phyloP scores from a whole-genome alignment of 2,329 filamentous ascomycete genomes.

The Ophiosphaerella narmari region DNA sequence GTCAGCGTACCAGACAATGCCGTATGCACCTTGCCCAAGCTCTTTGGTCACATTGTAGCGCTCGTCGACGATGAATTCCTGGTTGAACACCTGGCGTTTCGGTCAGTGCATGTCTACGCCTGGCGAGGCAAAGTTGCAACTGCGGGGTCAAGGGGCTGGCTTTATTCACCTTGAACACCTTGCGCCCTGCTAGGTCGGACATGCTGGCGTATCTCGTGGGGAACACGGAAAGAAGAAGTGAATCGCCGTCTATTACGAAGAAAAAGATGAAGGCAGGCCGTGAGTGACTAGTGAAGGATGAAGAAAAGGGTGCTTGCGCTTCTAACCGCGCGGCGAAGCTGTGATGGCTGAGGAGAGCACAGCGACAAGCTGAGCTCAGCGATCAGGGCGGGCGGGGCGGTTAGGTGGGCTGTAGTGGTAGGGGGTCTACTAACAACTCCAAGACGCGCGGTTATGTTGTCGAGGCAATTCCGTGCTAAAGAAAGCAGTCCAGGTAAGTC shows the following conservation, averaged over 20 bases:
- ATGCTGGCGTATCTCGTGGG: conserved; percentile 44
- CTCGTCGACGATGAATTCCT: conserved; percentile 98
- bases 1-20: conserved; percentile 85
- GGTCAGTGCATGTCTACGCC: too few relatives aligned
- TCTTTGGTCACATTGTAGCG: conserved; percentile 99
- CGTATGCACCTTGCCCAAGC: conserved; percentile 95
- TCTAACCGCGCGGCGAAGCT: conserved; percentile 34
- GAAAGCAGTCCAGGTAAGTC: too few relatives aligned
- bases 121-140: background rate
- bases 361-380: conserved; percentile 1
- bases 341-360: conserved; percentile 25
- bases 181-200: conserved; percentile 69
- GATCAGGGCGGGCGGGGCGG: conserved; percentile 17
- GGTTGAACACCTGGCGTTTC: conserved; percentile 74
- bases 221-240: background rate
- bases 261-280: background rate
- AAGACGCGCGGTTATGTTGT: too few relatives aligned
- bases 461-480: too few relatives aligned
- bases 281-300: too few relatives aligned
- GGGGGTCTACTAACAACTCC: too few relatives aligned
- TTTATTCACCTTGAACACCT: conserved; percentile 57
- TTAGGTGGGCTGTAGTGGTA: background rate
- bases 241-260: background rate
- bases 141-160: background rate
- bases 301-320: conserved; percentile 1